These are phyloP conservation scores for Candida caryicola DNA, from an alignment of 805 yeast species.

Conservation along the genomic window DNA sequence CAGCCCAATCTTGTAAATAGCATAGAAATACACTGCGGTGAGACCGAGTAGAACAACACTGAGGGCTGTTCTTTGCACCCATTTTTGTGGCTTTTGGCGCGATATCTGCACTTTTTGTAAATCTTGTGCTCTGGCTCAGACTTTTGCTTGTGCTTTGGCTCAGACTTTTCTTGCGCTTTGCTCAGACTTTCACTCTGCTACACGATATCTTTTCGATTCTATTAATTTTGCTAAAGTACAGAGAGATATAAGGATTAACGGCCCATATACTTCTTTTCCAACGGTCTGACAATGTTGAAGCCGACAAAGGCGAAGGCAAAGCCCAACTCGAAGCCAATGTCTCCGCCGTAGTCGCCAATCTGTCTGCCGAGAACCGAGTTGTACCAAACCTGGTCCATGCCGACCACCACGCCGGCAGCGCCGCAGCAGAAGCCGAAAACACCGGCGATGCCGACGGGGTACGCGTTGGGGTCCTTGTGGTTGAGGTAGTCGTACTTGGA, in stretches of 20 bases:
- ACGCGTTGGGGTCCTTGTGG: conserved; percentile 53
- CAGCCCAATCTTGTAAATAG: no score
- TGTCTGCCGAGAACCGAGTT: conserved; percentile 60
- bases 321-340: conserved; percentile 81
- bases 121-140: no score
- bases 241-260: conserved; percentile 27
- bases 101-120: no score
- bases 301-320: conserved; percentile 63
- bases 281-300: conserved; percentile 54
- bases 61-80: no score
- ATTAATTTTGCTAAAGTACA: no score
- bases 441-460: conserved; percentile 82
- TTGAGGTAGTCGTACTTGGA: conserved; percentile 60
- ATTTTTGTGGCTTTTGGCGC: no score
- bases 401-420: conserved; percentile 79
- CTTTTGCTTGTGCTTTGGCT: no score
- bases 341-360: conserved; percentile 75
- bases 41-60: no score
- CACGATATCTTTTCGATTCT: no score
- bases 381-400: conserved; percentile 88
- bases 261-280: conserved; percentile 64
- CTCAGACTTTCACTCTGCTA: no score
- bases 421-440: conserved; percentile 76
- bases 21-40: no score
- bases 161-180: no score